Percentiles rank a stretch among this genome's conserved stretches.
These are phyloP conservation scores for Russula virescens DNA, from an alignment of 768 basidiomycete species.

Conservation along the genomic window DNA sequence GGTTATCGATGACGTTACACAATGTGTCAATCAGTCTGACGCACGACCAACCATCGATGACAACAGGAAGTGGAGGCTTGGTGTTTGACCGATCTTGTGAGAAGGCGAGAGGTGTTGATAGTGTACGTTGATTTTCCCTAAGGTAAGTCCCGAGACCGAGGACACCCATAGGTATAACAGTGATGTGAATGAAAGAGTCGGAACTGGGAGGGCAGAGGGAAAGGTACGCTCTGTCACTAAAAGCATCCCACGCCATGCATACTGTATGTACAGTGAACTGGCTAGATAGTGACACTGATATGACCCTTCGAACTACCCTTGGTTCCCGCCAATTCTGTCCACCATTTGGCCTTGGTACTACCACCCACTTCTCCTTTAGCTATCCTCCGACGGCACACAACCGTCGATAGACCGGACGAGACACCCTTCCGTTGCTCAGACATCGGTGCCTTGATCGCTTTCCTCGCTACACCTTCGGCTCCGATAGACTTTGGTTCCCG, in stretches of 20 bases:
- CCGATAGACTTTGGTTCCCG: not conserved
- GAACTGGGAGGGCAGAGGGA: not conserved
- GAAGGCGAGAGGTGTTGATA: constrained; percentile 37
- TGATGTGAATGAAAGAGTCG: not conserved
- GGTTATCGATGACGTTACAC: constrained; percentile 8
- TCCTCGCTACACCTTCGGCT: not conserved
- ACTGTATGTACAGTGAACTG: not conserved
- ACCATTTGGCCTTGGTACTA: constrained; percentile 10
- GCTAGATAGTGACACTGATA: not conserved
- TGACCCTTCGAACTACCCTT: constrained; percentile 10
- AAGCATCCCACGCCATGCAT: not conserved
- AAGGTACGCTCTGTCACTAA: not conserved
- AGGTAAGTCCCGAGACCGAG: constrained; percentile 49
- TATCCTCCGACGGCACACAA: constrained; percentile 7
- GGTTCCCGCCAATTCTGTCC: constrained; percentile 12
- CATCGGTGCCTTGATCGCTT: not conserved
- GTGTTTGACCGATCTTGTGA: constrained; percentile 11
- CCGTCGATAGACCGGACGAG: constrained; percentile 23
- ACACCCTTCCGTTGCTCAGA: constrained; percentile 7
- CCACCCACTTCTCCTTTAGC: not conserved
- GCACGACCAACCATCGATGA: constrained; percentile 87
- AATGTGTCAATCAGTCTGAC: constrained; percentile 32
- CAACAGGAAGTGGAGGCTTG: constrained; percentile 39
- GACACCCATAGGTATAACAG: constrained; percentile 39
- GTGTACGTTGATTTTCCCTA: constrained; percentile 38